Evolutionary conservation across 2,329 filamentous ascomycete species (phyloP).

Genomic region (Fusarium musae): DNA sequence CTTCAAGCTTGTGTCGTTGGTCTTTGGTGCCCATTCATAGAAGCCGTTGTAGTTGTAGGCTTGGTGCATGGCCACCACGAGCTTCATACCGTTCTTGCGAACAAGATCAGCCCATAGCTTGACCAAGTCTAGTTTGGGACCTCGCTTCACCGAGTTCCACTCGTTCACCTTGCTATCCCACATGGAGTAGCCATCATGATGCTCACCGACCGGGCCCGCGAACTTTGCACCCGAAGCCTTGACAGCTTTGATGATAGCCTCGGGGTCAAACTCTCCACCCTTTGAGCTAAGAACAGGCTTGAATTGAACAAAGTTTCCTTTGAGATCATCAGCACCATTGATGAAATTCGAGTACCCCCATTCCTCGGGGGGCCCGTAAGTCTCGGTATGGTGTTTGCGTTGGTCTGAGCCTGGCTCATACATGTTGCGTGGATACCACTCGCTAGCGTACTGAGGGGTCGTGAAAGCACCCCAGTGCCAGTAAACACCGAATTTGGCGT

Average conservation of each 20-base stretch:
- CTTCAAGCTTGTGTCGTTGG: constrained; percentile 9
- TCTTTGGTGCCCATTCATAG: constrained; percentile 13
- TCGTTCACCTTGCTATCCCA: constrained; percentile 23
- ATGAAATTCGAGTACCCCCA: constrained; percentile 21
- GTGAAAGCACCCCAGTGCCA: constrained; percentile 31
- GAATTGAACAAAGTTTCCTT: constrained; percentile 11
- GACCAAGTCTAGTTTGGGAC: constrained; percentile 10
- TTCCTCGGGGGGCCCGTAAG: constrained; percentile 9
- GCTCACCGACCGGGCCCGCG: constrained; percentile 16
- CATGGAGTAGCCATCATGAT: constrained; percentile 25
- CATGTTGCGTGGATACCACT: constrained; percentile 28
- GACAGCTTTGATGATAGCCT: constrained; percentile 8
- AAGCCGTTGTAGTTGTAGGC: constrained; percentile 24
- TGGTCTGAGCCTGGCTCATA: constrained; percentile 15
- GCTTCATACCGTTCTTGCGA: constrained; percentile 15
- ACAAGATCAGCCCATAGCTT: constrained; percentile 11
- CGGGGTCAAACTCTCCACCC: constrained; percentile 5
- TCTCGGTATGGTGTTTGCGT: constrained; percentile 2
- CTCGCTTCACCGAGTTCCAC: constrained; percentile 17
- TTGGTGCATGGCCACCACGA: constrained; percentile 22
- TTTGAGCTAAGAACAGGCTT: background rate
- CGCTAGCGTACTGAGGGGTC: constrained; percentile 13
- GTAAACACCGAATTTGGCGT: constrained; percentile 24
- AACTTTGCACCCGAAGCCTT: constrained; percentile 16
- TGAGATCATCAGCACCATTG: constrained; percentile 1